These are phyloP conservation scores for Torulaspora microellipsoides DNA, from an alignment of 805 yeast genomes.

Conservation along the genomic window DNA sequence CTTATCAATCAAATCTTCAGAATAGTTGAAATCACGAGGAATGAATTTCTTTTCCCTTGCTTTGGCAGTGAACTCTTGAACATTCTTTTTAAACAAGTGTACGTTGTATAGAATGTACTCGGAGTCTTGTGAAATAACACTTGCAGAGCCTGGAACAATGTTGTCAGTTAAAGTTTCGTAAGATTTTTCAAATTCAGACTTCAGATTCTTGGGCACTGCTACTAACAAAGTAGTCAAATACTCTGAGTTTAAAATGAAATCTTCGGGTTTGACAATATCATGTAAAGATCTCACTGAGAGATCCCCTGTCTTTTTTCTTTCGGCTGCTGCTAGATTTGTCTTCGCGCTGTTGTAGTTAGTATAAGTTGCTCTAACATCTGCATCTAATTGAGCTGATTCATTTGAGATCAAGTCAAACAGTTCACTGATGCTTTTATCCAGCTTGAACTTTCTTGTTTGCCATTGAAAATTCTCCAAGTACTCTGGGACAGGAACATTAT, in stretches of 20 bases:
- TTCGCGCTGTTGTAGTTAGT: conserved; percentile 76
- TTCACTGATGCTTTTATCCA: conserved; percentile 77
- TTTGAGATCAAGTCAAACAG: conserved; percentile 63
- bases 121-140: conserved; percentile 60
- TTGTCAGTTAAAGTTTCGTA: conserved; percentile 76
- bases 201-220: conserved; percentile 73
- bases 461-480: conserved; percentile 76
- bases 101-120: conserved; percentile 73
- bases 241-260: conserved; percentile 82
- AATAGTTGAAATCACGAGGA: conserved; percentile 87
- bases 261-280: conserved; percentile 75
- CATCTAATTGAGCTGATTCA: conserved; percentile 79
- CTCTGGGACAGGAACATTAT: conserved; percentile 47
- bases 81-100: conserved; percentile 79
- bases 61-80: conserved; percentile 59
- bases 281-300: conserved; percentile 86
- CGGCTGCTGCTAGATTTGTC: conserved; percentile 79
- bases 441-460: conserved; percentile 82
- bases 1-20: conserved; percentile 67
- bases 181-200: conserved; percentile 53
- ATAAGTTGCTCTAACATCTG: conserved; percentile 75
- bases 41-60: conserved; percentile 84
- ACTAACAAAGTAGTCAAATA: conserved; percentile 79
- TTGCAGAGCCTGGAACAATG: conserved; percentile 91
- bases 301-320: conserved; percentile 91